phyloP scores from a whole-genome alignment of 306 rosid genomes.

The Casuarina cunninghamiana region DNA sequence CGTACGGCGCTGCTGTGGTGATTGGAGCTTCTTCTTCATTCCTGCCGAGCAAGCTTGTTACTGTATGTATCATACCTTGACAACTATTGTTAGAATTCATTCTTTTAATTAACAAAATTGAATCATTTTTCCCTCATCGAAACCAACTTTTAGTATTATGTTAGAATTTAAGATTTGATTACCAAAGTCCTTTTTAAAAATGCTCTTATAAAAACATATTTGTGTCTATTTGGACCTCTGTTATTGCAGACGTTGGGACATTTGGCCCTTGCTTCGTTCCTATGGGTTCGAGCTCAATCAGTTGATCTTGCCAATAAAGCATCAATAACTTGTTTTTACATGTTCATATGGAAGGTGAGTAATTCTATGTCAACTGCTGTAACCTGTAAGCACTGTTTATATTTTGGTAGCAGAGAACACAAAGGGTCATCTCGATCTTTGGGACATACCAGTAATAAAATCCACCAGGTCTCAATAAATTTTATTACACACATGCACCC shows the following conservation, averaged over 20 bases:
- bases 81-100: not conserved
- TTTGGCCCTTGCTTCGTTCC: constrained; percentile 20
- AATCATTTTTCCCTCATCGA: too few species aligned
- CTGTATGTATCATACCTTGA: not conserved
- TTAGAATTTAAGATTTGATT: too few species aligned
- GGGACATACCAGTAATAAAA: too few species aligned
- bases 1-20: constrained; percentile 24
- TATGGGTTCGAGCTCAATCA: constrained; percentile 24
- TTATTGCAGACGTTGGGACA: constrained; percentile 19
- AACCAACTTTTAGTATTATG: too few species aligned
- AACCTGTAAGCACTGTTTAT: too few species aligned
- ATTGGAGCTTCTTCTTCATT: constrained; percentile 24
- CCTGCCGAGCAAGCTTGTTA: constrained; percentile 18
- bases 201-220: too few species aligned
- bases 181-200: too few species aligned
- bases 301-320: constrained; percentile 17
- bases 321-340: constrained; percentile 26
- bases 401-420: too few species aligned
- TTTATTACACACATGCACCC: too few species aligned
- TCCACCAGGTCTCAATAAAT: too few species aligned
- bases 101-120: too few species aligned
- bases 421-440: too few species aligned
- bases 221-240: not conserved
- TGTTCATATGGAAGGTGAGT: constrained; percentile 29
- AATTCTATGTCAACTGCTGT: not conserved